Percentiles rank a stretch among this genome's conserved stretches.
Conservation (phyloP, 1,284 basidiomycete genomes). For the Pisolithus thermaeus region DNA sequence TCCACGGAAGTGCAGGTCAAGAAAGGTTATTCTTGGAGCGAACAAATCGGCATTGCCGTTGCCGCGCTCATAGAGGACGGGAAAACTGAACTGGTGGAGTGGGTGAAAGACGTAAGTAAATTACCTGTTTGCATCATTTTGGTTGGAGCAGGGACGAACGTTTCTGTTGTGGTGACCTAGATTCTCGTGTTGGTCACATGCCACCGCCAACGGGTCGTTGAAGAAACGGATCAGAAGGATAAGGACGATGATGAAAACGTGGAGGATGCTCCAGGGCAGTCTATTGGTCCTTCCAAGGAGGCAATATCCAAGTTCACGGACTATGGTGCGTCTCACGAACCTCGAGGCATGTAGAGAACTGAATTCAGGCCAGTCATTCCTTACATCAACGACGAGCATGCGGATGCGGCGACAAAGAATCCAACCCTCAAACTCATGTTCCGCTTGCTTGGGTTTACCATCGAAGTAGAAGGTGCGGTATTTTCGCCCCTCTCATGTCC, state of each 20-base stretch:
- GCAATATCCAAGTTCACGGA: constrained; percentile 70
- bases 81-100: constrained; percentile 62
- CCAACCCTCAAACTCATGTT: constrained; percentile 79
- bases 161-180: constrained; percentile 34
- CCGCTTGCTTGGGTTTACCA: constrained; percentile 60
- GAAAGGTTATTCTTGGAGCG: constrained; percentile 84
- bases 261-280: constrained; percentile 35
- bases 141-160: constrained; percentile 18
- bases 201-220: constrained; percentile 64
- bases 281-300: constrained; percentile 56
- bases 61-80: constrained; percentile 66
- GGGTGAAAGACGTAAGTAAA: constrained; percentile 69
- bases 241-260: constrained; percentile 39
- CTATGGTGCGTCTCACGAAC: constrained; percentile 54
- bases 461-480: constrained; percentile 52
- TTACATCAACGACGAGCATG: constrained; percentile 66
- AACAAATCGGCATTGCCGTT: constrained; percentile 84
- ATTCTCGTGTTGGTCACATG: constrained; percentile 63
- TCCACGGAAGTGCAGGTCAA: constrained; percentile 75
- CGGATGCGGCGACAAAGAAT: constrained; percentile 72
- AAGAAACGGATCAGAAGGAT: constrained; percentile 56
- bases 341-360: not conserved
- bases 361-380: constrained; percentile 54
- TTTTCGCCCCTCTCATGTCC: constrained; percentile 5
- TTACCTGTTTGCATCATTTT: constrained; percentile 12